Base-by-base conservation (phyloP, 257 asterid genomes). In the Solanum microdontum region DNA sequence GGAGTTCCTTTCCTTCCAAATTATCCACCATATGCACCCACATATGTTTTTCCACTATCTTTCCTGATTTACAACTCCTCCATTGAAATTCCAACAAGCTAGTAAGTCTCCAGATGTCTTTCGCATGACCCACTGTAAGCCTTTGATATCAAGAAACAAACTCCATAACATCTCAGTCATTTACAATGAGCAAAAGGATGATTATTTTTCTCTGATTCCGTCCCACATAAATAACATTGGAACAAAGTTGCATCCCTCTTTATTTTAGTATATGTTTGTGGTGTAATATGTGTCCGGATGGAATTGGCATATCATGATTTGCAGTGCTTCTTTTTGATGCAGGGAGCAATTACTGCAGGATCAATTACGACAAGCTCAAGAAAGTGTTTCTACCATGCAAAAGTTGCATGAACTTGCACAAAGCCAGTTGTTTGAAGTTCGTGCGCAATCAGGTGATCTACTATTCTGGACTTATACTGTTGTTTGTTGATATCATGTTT, bases 351-450 rank as follows among this genome's bases (percentile, higher is more conserved):
- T 93, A 93, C 87, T 96, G 89, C 99, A 97, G 93, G 99, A 94
- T 94, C 99, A 96, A 89, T 90, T 97, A 88, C 97, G 97, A 82
- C 98, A 97, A 90, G 98, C 99, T 89, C 95, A 95, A 74, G 99
- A 96, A 86, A 94, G 99, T 93, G 98, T 97, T 90, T 95, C 99
- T 74, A 96, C 98, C 33, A 97, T 96, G 97, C 97, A 95, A 85
- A 97, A 96, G 91, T 91, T 97, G 48, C 99, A 97, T 87, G 99
- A 97, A 90, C 94, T 96, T 92, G 99, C 99, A 72, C 99, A 97
- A 93, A 97, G 96, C 92, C 97, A 97, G 91, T 90, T 96, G 91
- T 97, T 97, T 93, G 99, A 97, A 90, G 92, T 97, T 88, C 99
- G 94, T 88, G 98, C 99, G 68, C 99, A 97, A 92, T 95, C 99